Base-by-base conservation (phyloP, 352 stramenopile genomes). In the Elongisporangium anandrum region DNA sequence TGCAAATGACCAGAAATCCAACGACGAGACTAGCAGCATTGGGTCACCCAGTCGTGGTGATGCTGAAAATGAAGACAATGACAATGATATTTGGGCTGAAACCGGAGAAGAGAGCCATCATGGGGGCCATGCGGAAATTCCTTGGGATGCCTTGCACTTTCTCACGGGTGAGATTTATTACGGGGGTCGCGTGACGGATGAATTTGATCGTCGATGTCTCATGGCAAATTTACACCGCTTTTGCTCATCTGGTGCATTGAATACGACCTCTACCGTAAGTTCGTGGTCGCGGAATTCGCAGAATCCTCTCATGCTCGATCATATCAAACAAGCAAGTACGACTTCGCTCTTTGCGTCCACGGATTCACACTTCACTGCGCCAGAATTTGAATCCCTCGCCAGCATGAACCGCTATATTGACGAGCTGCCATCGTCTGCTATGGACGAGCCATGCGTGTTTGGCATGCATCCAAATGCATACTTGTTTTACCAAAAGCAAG, bases 81-180 rank as follows among this genome's bases (percentile, higher is more conserved):
- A 45, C 34, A 45, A 17, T 17, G 34, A 45, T 45, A 45, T 45
- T 7, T 17, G 13, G 9, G 13, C 34, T 4, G 34, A 45, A 45
- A 17, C 34, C 9, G 34, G 12, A 6, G 34, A 45, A 45, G 34
- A 45, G 10, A 45, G 34, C 4, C 13, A 45, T 17, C 34, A 45
- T 3, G 17, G 12, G 3, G 4, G 10, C 12, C 34, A 45, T 17
- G 8, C 4, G 17, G 13, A 12, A 17, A 17, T 94, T n/a, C 85
- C 85, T 4, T 94, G 82, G 79, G 80, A 93, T 56, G 85, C 84
- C 2, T 54, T 94, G 12, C 70, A 90, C 51, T 93, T 89, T 50
- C 62, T 93, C n/a, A 83, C 80, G 0, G 83, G 79, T 0, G 79
- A 94, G 54, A 89, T 92, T 22, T 91, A 91, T 58, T 94, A 94